Evolutionary conservation across 2,329 filamentous ascomycete species (phyloP).

Genomic region (Clonostachys chloroleuca): DNA sequence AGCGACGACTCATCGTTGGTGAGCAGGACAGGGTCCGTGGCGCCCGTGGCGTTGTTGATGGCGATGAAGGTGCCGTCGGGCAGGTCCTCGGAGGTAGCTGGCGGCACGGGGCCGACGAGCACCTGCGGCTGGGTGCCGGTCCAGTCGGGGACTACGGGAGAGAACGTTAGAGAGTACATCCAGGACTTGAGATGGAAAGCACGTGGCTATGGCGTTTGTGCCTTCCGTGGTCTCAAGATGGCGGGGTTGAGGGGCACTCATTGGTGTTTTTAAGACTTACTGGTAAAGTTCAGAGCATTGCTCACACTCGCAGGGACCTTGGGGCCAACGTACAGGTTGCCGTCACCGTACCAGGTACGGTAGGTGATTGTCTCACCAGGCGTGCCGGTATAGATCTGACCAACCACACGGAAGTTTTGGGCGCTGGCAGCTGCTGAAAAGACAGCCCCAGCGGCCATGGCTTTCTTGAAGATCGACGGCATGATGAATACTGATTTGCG

Average conservation of each 20-base stretch:
- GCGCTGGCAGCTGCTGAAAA: constrained; percentile 1
- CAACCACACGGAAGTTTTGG: constrained; percentile 3
- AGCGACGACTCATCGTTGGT: constrained; percentile 2
- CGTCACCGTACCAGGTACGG: constrained; percentile 4
- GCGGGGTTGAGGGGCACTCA: background rate
- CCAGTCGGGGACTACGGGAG: constrained; percentile 3
- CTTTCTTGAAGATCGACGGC: background rate
- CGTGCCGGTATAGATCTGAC: background rate
- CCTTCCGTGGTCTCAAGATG: background rate
- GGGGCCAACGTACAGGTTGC: constrained; percentile 3
- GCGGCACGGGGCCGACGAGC: constrained; percentile 1
- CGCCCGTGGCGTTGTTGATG: constrained; percentile 5
- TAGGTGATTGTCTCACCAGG: background rate
- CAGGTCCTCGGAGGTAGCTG: constrained; percentile 1
- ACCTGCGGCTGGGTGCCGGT: background rate
- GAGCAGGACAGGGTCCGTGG: constrained; percentile 2
- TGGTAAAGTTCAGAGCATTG: constrained; percentile 3
- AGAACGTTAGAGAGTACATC: background rate
- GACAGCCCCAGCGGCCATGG: constrained; percentile 1
- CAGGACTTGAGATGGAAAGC: background rate
- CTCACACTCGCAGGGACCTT: background rate
- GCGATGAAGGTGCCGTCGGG: constrained; percentile 2
- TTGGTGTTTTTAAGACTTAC: background rate
- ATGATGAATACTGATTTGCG: too few relatives aligned
- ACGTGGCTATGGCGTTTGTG: background rate